Conservation (phyloP, 257 asterid species). For the Ilex asprella region DNA sequence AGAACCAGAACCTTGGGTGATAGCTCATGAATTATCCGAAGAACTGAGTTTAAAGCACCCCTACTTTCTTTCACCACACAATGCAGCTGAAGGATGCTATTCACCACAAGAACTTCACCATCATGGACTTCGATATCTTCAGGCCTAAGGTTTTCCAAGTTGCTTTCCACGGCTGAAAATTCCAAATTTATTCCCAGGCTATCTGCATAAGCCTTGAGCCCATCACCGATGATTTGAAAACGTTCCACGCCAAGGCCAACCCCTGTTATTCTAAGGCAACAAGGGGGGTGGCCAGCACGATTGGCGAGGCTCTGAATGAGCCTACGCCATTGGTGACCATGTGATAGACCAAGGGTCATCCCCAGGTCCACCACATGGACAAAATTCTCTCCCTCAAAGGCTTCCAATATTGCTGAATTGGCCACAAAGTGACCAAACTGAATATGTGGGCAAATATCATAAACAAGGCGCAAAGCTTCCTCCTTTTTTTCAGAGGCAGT, state of each 20-base stretch:
- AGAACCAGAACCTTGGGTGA: constrained; percentile 54
- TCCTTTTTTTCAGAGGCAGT: constrained; percentile 42
- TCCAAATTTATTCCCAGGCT: constrained; percentile 36
- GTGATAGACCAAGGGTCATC: constrained; percentile 62
- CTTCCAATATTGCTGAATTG: constrained; percentile 60
- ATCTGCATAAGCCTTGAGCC: constrained; percentile 43
- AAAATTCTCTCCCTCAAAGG: constrained; percentile 90
- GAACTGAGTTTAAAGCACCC: constrained; percentile 64
- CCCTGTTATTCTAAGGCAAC: constrained; percentile 48
- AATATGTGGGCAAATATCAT: constrained; percentile 58
- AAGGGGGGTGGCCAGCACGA: constrained; percentile 25
- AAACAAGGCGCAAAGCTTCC: constrained; percentile 52
- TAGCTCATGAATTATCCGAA: constrained; percentile 51
- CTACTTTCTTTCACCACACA: constrained; percentile 80
- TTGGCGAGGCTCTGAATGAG: constrained; percentile 48
- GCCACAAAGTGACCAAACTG: constrained; percentile 71
- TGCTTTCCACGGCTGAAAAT: constrained; percentile 47
- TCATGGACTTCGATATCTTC: constrained; percentile 36
- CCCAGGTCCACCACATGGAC: constrained; percentile 80
- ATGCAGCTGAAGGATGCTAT: constrained; percentile 67
- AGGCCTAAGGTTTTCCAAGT: constrained; percentile 46
- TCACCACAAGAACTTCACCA: constrained; percentile 56
- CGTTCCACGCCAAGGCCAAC: constrained; percentile 39
- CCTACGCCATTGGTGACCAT: constrained; percentile 67
- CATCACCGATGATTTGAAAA: constrained; percentile 44